These are phyloP conservation scores for Penicillium sp. DNA, from an alignment of 2,329 filamentous ascomycete genomes.

Conservation along the genomic window DNA sequence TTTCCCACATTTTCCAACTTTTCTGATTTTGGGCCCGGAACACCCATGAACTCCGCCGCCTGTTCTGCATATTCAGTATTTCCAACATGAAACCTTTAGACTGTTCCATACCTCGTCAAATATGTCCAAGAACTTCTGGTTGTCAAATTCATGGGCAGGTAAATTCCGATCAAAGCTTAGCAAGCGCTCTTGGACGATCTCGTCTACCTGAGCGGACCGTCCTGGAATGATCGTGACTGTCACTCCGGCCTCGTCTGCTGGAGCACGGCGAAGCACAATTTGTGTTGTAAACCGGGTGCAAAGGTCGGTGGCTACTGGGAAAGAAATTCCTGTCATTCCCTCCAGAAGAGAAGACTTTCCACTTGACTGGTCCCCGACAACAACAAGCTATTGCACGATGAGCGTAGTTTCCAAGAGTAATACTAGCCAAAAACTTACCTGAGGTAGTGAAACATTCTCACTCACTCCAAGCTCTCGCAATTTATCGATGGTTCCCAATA, in stretches of 20 bases:
- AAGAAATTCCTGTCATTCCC: constrained; percentile 26
- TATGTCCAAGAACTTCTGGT: constrained; percentile 18
- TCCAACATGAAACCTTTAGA: neutral
- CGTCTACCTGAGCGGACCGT: constrained; percentile 16
- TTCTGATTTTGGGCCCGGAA: constrained; percentile 18
- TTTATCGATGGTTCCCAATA: neutral
- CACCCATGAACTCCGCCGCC: constrained; percentile 25
- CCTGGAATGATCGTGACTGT: constrained; percentile 32
- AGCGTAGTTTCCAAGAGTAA: neutral
- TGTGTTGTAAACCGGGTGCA: constrained; percentile 32
- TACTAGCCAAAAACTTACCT: constrained; percentile 18
- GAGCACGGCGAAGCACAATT: constrained; percentile 24
- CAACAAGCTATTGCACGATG: constrained; percentile 23
- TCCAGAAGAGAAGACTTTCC: constrained; percentile 32
- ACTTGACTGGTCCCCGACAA: constrained; percentile 32
- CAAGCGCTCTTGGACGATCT: constrained; percentile 16
- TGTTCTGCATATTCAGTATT: constrained; percentile 7
- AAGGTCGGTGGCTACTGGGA: constrained; percentile 25
- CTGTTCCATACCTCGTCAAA: constrained; percentile 20
- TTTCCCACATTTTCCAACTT: constrained; percentile 19
- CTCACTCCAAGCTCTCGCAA: constrained; percentile 18
- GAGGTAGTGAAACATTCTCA: constrained; percentile 27
- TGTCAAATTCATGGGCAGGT: constrained; percentile 17
- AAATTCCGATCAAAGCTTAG: constrained; percentile 16
- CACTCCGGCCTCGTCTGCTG: constrained; percentile 15